A percentile compares a stretch with the other conserved stretches of the same genome.
These are phyloP conservation scores for Diaporthe humulicola DNA, from an alignment of 2,329 filamentous ascomycete species.

Conservation along the genomic window DNA sequence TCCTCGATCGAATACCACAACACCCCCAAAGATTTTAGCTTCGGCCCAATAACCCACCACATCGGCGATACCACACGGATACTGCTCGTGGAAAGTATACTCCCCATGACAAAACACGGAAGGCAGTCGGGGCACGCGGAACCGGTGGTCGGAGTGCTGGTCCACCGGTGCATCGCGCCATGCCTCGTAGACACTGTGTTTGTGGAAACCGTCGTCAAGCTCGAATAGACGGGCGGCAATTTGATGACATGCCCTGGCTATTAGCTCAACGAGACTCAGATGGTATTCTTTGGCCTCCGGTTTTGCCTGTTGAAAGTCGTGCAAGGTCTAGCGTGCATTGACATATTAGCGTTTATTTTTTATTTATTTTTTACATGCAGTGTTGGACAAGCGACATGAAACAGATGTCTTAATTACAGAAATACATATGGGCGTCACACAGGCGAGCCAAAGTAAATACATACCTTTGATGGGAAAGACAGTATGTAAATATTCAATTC, in stretches of 20 bases:
- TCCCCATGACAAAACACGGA: not conserved
- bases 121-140: not conserved
- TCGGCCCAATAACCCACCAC: constrained; percentile 10
- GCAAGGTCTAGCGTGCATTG: not conserved
- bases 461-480: not conserved
- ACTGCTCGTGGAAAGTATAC: not conserved
- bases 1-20: constrained; percentile 1
- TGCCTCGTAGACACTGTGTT: not conserved
- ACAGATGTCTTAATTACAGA: not conserved
- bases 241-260: not conserved
- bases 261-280: not conserved
- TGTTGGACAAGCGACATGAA: not conserved
- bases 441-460: not conserved
- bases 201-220: not conserved
- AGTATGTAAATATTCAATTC: not conserved
- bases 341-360: not conserved
- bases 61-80: not conserved
- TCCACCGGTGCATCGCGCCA: not conserved
- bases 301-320: not conserved
- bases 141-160: not conserved
- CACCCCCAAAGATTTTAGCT: not conserved
- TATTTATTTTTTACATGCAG: too few relatives aligned
- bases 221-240: not conserved
- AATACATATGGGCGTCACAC: not conserved
- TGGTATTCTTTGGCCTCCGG: not conserved